Conservation (phyloP, 106 monocot genomes). For the Phalaenopsis equestris region DNA sequence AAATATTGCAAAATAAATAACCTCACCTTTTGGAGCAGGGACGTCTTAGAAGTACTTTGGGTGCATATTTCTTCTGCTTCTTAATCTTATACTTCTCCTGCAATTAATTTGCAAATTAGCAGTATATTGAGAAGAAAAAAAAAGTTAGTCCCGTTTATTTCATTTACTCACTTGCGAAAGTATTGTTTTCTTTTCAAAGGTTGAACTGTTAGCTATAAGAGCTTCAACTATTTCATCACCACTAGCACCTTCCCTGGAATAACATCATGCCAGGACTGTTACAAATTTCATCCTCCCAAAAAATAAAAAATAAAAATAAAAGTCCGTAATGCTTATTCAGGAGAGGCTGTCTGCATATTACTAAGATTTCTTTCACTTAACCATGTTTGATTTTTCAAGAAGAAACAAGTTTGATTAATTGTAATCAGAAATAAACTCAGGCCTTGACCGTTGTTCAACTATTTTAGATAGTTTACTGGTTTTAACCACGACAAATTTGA, state of each 20-base stretch:
- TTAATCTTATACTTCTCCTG: conserved; percentile 94
- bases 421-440: background rate
- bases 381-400: background rate
- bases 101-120: conserved; percentile 11
- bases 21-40: conserved; percentile 78
- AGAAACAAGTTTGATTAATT: background rate
- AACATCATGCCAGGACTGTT: background rate
- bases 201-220: conserved; percentile 91
- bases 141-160: background rate
- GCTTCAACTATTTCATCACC: conserved; percentile 89
- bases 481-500: background rate
- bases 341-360: background rate
- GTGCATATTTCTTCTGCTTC: conserved; percentile 99
- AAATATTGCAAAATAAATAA: conserved; percentile 6
- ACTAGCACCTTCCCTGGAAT: conserved; percentile 68
- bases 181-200: conserved; percentile 82
- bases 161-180: conserved; percentile 71
- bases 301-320: background rate
- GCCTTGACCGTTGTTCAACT: background rate
- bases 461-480: background rate
- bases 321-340: background rate
- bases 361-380: background rate
- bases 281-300: background rate
- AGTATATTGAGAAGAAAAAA: background rate
- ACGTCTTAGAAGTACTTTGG: conserved; percentile 89